Percentiles rank a stretch among this genome's conserved stretches.
These are phyloP conservation scores for Maudiozyma bulderi DNA, from an alignment of 805 yeast species.

Conservation along the genomic window DNA sequence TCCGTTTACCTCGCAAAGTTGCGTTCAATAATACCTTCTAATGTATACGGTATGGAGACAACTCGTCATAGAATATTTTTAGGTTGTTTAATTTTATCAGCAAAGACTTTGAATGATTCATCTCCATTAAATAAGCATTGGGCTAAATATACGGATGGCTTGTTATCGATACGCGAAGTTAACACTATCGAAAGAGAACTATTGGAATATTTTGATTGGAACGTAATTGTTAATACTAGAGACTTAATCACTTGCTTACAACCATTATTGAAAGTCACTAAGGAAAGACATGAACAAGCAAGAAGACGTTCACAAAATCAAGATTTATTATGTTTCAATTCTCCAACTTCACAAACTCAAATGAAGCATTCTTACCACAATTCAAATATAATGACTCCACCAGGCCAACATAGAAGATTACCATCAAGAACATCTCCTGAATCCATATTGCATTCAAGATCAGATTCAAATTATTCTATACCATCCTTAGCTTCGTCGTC, in stretches of 20 bases:
- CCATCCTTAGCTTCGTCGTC: slow-evolving; percentile 36
- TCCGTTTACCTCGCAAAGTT: slow-evolving; percentile 66
- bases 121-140: slow-evolving; percentile 94
- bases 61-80: slow-evolving; percentile 88
- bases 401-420: neutral
- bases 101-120: slow-evolving; percentile 86
- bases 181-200: slow-evolving; percentile 88
- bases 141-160: slow-evolving; percentile 86
- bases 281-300: neutral
- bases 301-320: slow-evolving; percentile 26
- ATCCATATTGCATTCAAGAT: slow-evolving; percentile 20
- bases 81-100: slow-evolving; percentile 83
- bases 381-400: neutral
- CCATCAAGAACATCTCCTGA: slow-evolving; percentile 4
- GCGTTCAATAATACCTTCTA: slow-evolving; percentile 59
- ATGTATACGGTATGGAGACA: slow-evolving; percentile 84
- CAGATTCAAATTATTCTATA: slow-evolving; percentile 28
- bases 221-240: slow-evolving; percentile 55
- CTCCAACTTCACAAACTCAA: slow-evolving; percentile 7
- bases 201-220: slow-evolving; percentile 77
- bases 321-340: slow-evolving; percentile 19
- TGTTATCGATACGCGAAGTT: slow-evolving; percentile 66
- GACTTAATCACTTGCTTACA: slow-evolving; percentile 64
- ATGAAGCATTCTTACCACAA: neutral
- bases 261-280: slow-evolving; percentile 63